A percentile compares a stretch with the other conserved stretches of the same genome.
Conservation (phyloP, 2,329 filamentous ascomycete genomes). For the Huntiella bhutanensis region DNA sequence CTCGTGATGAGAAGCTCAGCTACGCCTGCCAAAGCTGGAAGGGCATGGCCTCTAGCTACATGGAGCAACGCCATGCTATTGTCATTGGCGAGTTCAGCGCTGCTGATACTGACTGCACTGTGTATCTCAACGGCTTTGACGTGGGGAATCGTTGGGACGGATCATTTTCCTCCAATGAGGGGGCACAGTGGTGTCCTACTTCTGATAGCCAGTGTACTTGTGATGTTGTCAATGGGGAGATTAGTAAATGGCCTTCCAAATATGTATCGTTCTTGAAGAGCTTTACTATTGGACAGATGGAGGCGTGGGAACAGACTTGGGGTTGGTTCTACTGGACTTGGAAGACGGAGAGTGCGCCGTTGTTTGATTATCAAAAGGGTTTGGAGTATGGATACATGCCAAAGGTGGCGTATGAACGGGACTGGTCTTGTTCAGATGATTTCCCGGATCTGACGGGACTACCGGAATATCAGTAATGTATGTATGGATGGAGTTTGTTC, state of each 20-base stretch:
- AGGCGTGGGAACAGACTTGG: slow-evolving; percentile 51
- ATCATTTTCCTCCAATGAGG: slow-evolving; percentile 36
- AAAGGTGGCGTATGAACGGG: slow-evolving; percentile 30
- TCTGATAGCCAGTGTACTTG: slow-evolving; percentile 36
- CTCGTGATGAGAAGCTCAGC: slow-evolving; percentile 46
- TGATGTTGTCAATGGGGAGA: slow-evolving; percentile 30
- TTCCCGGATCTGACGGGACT: slow-evolving; percentile 17
- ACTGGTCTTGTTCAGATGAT: slow-evolving; percentile 26
- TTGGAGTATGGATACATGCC: slow-evolving; percentile 43
- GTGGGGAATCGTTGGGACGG: slow-evolving; percentile 55
- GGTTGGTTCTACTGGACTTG: slow-evolving; percentile 78
- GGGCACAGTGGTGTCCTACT: slow-evolving; percentile 41
- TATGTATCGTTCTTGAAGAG: slow-evolving; percentile 52
- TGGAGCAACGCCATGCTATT: slow-evolving; percentile 42
- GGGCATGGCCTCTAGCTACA: slow-evolving; percentile 30
- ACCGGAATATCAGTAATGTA: slow-evolving; percentile 14
- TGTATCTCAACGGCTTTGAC: slow-evolving; percentile 48
- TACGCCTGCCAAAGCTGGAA: slow-evolving; percentile 53
- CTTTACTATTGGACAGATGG: slow-evolving; percentile 61
- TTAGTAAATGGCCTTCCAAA: slow-evolving; percentile 16
- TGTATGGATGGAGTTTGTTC: neutral
- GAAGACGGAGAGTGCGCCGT: slow-evolving; percentile 51
- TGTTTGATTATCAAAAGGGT: slow-evolving; percentile 55
- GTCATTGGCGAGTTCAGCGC: slow-evolving; percentile 63
- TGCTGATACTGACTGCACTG: slow-evolving; percentile 47